Conservation (phyloP, 176 grass and related monocot genomes). For the Avena sativa region DNA sequence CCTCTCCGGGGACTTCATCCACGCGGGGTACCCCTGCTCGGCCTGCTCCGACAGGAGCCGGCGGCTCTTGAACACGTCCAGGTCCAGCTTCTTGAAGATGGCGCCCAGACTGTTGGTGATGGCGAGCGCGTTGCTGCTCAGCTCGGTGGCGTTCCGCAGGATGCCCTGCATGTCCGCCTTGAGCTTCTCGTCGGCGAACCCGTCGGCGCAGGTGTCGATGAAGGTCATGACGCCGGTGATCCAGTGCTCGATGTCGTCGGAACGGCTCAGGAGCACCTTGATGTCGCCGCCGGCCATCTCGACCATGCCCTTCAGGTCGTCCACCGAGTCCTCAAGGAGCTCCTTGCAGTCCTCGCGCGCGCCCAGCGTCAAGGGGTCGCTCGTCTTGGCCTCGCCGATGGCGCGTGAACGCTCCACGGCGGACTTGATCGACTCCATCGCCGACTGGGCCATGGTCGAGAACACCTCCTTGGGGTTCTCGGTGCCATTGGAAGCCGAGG, state of each 20-base stretch:
- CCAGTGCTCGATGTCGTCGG: conserved; percentile 72
- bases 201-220: conserved; percentile 73
- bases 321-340: conserved; percentile 67
- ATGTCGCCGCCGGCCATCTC: conserved; percentile 62
- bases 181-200: conserved; percentile 67
- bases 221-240: conserved; percentile 74
- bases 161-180: conserved; percentile 58
- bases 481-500: conserved; percentile 38
- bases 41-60: conserved; percentile 42
- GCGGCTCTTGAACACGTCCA: conserved; percentile 50
- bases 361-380: conserved; percentile 43
- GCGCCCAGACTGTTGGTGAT: conserved; percentile 63
- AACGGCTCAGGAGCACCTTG: conserved; percentile 49
- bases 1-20: conserved; percentile 69
- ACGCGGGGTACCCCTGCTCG: conserved; percentile 42
- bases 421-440: conserved; percentile 50
- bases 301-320: conserved; percentile 59
- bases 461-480: conserved; percentile 58
- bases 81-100: conserved; percentile 57
- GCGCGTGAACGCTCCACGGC: conserved; percentile 29
- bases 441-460: conserved; percentile 43
- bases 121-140: conserved; percentile 86
- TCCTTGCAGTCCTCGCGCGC: conserved; percentile 71
- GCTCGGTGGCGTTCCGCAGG: conserved; percentile 66
- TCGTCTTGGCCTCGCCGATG: conserved; percentile 46